These are phyloP conservation scores for Herpetomonas muscarum DNA, from an alignment of 208 protist genomes.

Conservation along the genomic window DNA sequence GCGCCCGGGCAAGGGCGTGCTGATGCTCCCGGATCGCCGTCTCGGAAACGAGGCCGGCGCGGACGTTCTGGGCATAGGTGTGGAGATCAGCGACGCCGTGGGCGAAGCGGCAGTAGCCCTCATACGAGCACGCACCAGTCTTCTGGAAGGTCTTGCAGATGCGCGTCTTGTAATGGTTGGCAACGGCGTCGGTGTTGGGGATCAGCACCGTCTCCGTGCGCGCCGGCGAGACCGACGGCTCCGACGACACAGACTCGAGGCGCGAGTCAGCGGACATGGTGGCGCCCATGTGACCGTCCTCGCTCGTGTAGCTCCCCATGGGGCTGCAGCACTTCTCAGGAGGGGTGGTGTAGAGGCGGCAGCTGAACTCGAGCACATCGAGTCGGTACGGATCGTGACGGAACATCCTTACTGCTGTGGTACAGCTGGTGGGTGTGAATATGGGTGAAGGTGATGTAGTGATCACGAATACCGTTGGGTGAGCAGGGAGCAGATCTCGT, in stretches of 20 bases:
- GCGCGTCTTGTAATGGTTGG: slow-evolving; percentile 2
- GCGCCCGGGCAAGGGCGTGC: neutral
- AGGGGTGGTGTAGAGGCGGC: neutral
- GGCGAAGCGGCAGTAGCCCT: slow-evolving; percentile 2
- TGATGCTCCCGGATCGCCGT: neutral
- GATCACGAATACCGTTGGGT: neutral
- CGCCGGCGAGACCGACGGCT: neutral
- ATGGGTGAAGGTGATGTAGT: neutral
- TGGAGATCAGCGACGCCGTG: neutral
- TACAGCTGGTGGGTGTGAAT: neutral
- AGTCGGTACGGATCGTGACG: neutral
- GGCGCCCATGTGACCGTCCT: neutral
- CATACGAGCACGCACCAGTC: neutral
- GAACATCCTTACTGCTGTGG: neutral
- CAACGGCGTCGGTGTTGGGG: slow-evolving; percentile 1
- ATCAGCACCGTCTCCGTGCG: neutral
- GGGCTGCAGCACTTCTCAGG: neutral
- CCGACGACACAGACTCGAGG: neutral
- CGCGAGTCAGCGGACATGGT: neutral
- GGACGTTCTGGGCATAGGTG: slow-evolving; percentile 1
- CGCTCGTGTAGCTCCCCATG: neutral
- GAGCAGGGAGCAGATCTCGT: neutral
- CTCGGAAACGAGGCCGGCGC: neutral
- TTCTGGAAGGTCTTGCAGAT: neutral
- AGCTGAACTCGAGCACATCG: neutral